These are phyloP conservation scores for Mrakia blollopis DNA, from an alignment of 768 basidiomycete genomes.

Conservation along the genomic window DNA sequence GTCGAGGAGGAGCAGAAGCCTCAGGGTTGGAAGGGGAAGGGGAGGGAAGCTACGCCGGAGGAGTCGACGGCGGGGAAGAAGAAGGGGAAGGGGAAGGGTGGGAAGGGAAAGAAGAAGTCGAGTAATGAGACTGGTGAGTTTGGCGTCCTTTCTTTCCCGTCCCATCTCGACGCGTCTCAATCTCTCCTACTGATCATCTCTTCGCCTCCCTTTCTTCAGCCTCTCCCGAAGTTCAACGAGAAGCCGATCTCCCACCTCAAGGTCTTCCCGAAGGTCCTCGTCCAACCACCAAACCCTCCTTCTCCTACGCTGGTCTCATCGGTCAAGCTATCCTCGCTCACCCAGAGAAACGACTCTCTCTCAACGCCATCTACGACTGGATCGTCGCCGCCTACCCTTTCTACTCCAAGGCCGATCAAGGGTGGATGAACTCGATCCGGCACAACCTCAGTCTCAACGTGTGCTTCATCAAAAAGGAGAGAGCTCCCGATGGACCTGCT, in stretches of 20 bases:
- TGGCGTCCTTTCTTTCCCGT: too few relatives aligned
- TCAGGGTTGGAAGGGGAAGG: neutral
- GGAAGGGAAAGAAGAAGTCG: neutral
- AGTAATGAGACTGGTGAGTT: neutral
- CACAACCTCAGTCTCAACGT: slow-evolving; percentile 45
- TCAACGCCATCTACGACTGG: slow-evolving; percentile 95
- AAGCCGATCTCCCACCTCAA: slow-evolving; percentile 43
- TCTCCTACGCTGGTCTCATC: slow-evolving; percentile 90
- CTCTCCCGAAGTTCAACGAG: neutral
- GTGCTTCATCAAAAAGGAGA: slow-evolving; percentile 38
- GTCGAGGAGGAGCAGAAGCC: neutral
- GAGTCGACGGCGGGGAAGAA: slow-evolving; percentile 16
- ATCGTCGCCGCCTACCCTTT: slow-evolving; percentile 90
- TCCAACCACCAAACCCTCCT: slow-evolving; percentile 69
- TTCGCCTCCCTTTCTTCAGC: neutral
- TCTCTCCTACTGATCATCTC: neutral
- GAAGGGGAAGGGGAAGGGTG: neutral
- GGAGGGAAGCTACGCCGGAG: neutral
- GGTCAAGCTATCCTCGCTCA: slow-evolving; percentile 90
- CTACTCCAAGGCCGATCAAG: slow-evolving; percentile 85
- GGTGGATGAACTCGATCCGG: slow-evolving; percentile 59
- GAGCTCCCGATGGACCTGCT: slow-evolving; percentile 49
- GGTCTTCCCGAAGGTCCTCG: slow-evolving; percentile 76
- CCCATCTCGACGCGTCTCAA: neutral
- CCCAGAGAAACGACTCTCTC: slow-evolving; percentile 71